phyloP scores from a whole-genome alignment of 495 filamentous ascomycete genomes.

The Lasiosphaeris hirsuta region DNA sequence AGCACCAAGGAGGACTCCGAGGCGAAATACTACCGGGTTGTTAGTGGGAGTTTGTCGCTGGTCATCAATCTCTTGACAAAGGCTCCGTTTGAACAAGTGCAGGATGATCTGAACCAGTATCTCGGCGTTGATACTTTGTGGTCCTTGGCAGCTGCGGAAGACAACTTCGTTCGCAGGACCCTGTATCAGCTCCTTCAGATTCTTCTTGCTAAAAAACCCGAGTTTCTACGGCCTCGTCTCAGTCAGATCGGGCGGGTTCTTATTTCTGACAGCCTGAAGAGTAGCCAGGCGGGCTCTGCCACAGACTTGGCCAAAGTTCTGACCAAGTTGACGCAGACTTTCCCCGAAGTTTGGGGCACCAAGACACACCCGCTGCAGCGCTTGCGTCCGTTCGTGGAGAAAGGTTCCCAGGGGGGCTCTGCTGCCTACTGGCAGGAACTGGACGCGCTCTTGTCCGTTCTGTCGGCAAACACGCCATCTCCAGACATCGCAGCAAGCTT shows the following conservation, averaged over 20 bases:
- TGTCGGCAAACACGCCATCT: slow-evolving; percentile 56
- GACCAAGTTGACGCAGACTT: slow-evolving; percentile 53
- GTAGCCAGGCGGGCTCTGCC: slow-evolving; percentile 68
- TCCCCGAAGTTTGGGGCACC: slow-evolving; percentile 65
- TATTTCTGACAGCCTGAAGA: slow-evolving; percentile 64
- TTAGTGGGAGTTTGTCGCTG: slow-evolving; percentile 60
- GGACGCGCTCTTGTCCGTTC: slow-evolving; percentile 50
- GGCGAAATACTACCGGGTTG: slow-evolving; percentile 77
- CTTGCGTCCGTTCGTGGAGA: slow-evolving; percentile 70
- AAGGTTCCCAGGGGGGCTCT: slow-evolving; percentile 73
- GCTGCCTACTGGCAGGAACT: slow-evolving; percentile 69
- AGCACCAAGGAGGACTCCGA: slow-evolving; percentile 79
- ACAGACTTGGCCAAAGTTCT: slow-evolving; percentile 64
- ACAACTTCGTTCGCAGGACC: slow-evolving; percentile 67
- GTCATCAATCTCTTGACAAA: slow-evolving; percentile 52
- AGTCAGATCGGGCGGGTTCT: slow-evolving; percentile 61
- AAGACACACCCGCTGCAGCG: slow-evolving; percentile 64
- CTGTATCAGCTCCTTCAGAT: slow-evolving; percentile 64
- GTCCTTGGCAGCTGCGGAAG: slow-evolving; percentile 64
- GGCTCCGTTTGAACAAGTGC: slow-evolving; percentile 51
- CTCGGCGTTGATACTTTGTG: slow-evolving; percentile 66
- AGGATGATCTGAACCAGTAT: slow-evolving; percentile 50
- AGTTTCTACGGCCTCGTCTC: slow-evolving; percentile 48
- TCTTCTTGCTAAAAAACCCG: slow-evolving; percentile 55
- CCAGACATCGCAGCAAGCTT: slow-evolving; percentile 51